These are phyloP conservation scores for Aechmea fasciata DNA, from an alignment of 176 grass and related monocot genomes.

Conservation along the genomic window DNA sequence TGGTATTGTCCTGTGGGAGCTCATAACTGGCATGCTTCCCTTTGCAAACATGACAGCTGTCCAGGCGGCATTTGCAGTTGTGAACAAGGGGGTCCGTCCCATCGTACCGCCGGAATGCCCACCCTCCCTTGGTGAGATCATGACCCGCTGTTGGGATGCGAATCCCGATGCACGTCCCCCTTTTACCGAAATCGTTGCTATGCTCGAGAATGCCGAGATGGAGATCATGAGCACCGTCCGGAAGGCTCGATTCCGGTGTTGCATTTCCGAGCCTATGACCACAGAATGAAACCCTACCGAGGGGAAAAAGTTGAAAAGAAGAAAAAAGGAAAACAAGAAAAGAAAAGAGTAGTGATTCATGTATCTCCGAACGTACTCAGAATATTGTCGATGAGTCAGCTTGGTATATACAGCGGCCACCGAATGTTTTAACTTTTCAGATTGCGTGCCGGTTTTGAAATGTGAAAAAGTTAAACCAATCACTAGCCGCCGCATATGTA, in stretches of 20 bases:
- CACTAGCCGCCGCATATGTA: no score
- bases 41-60: slow-evolving; percentile 79
- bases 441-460: no score
- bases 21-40: slow-evolving; percentile 55
- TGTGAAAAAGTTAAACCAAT: no score
- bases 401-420: no score
- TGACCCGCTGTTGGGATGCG: slow-evolving; percentile 64
- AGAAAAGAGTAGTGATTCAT: slow-evolving; percentile 13
- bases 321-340: slow-evolving; percentile 13
- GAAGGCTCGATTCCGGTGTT: slow-evolving; percentile 69
- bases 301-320: slow-evolving; percentile 8
- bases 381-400: no score
- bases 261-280: slow-evolving; percentile 58
- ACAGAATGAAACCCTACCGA: slow-evolving; percentile 33
- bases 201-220: slow-evolving; percentile 51
- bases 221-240: slow-evolving; percentile 51
- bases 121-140: slow-evolving; percentile 44
- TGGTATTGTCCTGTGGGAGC: slow-evolving; percentile 72
- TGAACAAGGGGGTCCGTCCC: slow-evolving; percentile 47
- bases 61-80: slow-evolving; percentile 67
- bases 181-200: slow-evolving; percentile 50
- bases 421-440: no score
- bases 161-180: slow-evolving; percentile 46
- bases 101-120: slow-evolving; percentile 47
- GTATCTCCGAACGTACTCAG: slow-evolving; percentile 6